Evolutionary conservation across 2,329 filamentous ascomycete species (phyloP), one percentile per base, ranked within the genome.

Genomic region (Fusarium miscanthi): DNA sequence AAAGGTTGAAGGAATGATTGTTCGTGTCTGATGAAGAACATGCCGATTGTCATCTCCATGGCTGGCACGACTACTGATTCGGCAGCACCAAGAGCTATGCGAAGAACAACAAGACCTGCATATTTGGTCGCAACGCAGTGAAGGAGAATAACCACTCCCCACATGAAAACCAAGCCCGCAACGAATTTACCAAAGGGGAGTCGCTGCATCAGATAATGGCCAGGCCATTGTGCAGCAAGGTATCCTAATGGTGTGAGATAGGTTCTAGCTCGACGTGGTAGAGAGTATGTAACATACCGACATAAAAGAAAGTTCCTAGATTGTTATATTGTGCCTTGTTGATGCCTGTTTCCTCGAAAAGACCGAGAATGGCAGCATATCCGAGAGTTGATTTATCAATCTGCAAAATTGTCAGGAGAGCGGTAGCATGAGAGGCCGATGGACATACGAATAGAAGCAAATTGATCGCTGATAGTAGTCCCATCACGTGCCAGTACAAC

Each of bases 11-110:
- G 58, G 30, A 78, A 78, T 1, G 78, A 76, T 16, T 80, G 79
- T 52, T 82, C 80, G n/a, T 77, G 69, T 2, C 78, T 79, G 27
- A 76, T 80, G 69, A 82, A 82, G 68, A 82, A 82, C 81, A 82
- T 82, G 57, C 79, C 80, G 13, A 84, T 80, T 1, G 82, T 83
- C 52, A 84, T 80, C 37, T 84, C 82, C 74, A 84, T 80, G 5
- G 81, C 82, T 0, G 82, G 82, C 3, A 84, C 80, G 7, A 84
- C 74, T 14, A 79, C 78, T 0, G 81, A 76, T 61, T 83, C 82
- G 2, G 77, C 74, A 19, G 77, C 79, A 4, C 82, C 82, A 1
- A 83, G 77, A 5, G 80, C 74, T 10, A 84, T 72, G 0, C 82
- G 80, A 25, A 83, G 73, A 8, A 80, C 78, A 3, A 83, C 70